phyloP scores from a whole-genome alignment of 192 early-diverging fungal genomes.

The Mortierella claussenii region DNA sequence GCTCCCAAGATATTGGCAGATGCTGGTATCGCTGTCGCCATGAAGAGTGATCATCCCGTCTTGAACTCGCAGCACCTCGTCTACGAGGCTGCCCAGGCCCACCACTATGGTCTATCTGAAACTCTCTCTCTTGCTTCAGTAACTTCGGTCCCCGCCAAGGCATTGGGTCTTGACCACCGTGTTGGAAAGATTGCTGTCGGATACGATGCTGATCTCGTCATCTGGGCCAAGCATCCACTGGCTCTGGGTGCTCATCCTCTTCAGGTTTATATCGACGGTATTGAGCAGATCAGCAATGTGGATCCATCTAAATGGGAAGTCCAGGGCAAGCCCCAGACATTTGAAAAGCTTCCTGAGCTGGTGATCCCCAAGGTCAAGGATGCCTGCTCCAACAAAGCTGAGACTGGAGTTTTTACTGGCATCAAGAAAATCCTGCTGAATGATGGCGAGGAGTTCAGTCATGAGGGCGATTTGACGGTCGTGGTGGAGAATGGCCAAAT shows the following conservation, averaged over 20 bases:
- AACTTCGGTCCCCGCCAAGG: conserved; percentile 77
- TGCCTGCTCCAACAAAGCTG: conserved; percentile 11
- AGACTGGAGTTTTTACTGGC: conserved; percentile 38
- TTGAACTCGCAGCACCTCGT: conserved; percentile 78
- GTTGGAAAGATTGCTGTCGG: conserved; percentile 71
- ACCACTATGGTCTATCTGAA: conserved; percentile 75
- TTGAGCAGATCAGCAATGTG: conserved; percentile 62
- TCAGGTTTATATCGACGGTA: conserved; percentile 80
- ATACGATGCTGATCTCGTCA: conserved; percentile 84
- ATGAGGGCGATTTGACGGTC: conserved; percentile 49
- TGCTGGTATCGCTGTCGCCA: conserved; percentile 77
- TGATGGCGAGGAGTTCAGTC: conserved; percentile 35
- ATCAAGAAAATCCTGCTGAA: conserved; percentile 56
- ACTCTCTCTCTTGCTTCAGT: conserved; percentile 68
- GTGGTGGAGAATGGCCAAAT: conserved; percentile 69
- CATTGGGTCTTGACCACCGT: conserved; percentile 73
- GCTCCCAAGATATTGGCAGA: conserved; percentile 69
- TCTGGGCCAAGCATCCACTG: conserved; percentile 81
- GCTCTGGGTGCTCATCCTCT: conserved; percentile 76
- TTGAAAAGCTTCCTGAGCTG: conserved; percentile 21
- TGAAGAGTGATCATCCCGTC: conserved; percentile 85
- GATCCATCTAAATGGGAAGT: conserved; percentile 15
- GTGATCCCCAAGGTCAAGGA: conserved; percentile 41
- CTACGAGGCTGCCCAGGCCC: conserved; percentile 79
- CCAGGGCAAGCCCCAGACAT: conserved; percentile 26